These are phyloP conservation scores for Talaromyces rugulosus DNA, from an alignment of 2,329 filamentous ascomycete genomes.

Conservation along the genomic window DNA sequence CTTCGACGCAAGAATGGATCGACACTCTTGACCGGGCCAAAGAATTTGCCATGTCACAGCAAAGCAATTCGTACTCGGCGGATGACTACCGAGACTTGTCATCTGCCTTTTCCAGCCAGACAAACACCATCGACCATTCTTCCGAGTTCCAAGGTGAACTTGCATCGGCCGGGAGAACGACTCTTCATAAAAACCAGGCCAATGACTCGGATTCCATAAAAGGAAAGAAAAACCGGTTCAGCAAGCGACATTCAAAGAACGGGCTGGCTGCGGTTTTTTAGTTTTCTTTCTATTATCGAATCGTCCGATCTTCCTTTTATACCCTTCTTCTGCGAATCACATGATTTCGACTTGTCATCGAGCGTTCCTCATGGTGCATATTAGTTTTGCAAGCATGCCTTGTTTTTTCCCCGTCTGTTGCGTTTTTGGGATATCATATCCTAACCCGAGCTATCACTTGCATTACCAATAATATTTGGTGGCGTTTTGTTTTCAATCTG, in stretches of 20 bases:
- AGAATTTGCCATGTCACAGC: slow-evolving; percentile 76
- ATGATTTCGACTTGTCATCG: background rate
- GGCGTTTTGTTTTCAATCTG: slow-evolving; percentile 8
- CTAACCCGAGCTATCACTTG: background rate
- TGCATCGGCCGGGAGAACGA: slow-evolving; percentile 39
- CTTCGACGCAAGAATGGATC: slow-evolving; percentile 84
- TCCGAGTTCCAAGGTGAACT: slow-evolving; percentile 36
- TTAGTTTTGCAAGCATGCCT: background rate
- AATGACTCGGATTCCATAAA: slow-evolving; percentile 53
- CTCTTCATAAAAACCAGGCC: slow-evolving; percentile 39
- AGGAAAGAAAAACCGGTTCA: slow-evolving; percentile 63
- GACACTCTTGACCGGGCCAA: slow-evolving; percentile 81
- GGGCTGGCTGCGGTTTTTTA: slow-evolving; percentile 86
- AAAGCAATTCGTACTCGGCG: slow-evolving; percentile 61
- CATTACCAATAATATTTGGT: slow-evolving; percentile 8
- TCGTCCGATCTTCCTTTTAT: background rate
- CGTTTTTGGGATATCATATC: background rate
- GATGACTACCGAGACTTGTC: slow-evolving; percentile 68
- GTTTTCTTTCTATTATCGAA: slow-evolving; percentile 11
- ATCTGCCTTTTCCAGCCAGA: slow-evolving; percentile 66
- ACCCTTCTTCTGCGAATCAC: background rate
- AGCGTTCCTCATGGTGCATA: slow-evolving; percentile 14
- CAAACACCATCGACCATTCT: slow-evolving; percentile 40
- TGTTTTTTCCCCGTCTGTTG: background rate
- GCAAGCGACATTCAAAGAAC: slow-evolving; percentile 89